Evolutionary conservation across 371 early-diverging fungal species (phyloP).

Genomic region (Mucor saturninus): DNA sequence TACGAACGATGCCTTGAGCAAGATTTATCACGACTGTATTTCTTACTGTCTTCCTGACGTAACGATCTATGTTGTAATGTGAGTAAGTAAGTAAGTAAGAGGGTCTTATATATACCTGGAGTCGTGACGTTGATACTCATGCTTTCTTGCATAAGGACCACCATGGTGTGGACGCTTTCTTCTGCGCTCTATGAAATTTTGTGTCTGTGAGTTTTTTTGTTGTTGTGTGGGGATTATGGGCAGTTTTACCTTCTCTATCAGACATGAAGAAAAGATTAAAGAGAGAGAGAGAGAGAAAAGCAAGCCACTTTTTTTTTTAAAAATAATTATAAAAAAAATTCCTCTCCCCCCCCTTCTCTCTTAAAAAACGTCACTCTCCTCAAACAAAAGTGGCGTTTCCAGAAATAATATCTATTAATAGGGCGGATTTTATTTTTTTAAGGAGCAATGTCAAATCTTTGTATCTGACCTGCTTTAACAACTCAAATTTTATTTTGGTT

Average conservation of each 20-base stretch:
- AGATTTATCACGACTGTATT: conserved; percentile 5
- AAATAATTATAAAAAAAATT: not conserved
- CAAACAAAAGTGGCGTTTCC: not conserved
- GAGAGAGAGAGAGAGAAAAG: not conserved
- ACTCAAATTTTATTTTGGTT: not conserved
- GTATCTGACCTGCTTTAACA: no score
- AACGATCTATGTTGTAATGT: conserved; percentile 2
- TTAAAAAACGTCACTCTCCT: conserved; percentile 1
- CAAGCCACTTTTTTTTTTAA: conserved; percentile 1
- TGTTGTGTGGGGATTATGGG: not conserved
- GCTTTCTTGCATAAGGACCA: conserved; percentile 14
- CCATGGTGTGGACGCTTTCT: conserved; percentile 17
- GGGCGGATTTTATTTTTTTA: not conserved
- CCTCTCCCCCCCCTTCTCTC: no score
- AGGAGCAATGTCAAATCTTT: not conserved
- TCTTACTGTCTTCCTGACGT: conserved; percentile 8
- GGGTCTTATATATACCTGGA: conserved; percentile 8
- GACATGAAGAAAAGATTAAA: conserved; percentile 12
- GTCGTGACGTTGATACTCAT: conserved; percentile 10
- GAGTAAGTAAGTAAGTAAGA: not conserved
- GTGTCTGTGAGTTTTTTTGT: not conserved
- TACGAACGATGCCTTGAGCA: conserved; percentile 17
- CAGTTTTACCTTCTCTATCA: conserved; percentile 26
- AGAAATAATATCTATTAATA: not conserved
- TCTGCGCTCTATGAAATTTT: conserved; percentile 15